Evolutionary conservation across 1,284 basidiomycete species (phyloP).

Genomic region (Boletellus deceptivus): DNA sequence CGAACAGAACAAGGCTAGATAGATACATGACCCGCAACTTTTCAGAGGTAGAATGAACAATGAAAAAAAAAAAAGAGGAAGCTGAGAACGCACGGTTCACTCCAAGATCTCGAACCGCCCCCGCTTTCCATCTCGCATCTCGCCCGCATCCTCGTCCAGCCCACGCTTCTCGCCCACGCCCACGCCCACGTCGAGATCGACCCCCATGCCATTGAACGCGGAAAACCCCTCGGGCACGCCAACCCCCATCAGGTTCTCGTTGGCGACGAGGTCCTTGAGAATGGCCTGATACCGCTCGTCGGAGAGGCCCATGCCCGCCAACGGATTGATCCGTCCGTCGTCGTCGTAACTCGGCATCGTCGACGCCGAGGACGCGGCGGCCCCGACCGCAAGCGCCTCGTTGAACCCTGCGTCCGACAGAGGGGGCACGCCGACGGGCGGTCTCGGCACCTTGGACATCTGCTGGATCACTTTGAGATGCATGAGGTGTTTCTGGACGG

Average conservation of each 20-base stretch:
- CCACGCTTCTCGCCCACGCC: constrained; percentile 38
- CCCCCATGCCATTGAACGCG: constrained; percentile 27
- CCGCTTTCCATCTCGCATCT: constrained; percentile 58
- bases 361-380: constrained; percentile 19
- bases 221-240: constrained; percentile 32
- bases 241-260: constrained; percentile 49
- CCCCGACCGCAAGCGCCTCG: constrained; percentile 45
- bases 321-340: constrained; percentile 63
- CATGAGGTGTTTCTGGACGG: constrained; percentile 81
- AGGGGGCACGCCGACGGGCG: constrained; percentile 70
- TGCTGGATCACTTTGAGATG: constrained; percentile 91
- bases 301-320: constrained; percentile 71
- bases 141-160: constrained; percentile 43
- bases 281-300: constrained; percentile 75
- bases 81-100: constrained; percentile 29
- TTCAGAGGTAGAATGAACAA: neutral
- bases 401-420: constrained; percentile 62
- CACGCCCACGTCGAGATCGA: constrained; percentile 16
- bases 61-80: neutral
- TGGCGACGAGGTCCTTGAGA: constrained; percentile 60
- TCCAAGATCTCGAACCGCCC: constrained; percentile 71
- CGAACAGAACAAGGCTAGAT: no score
- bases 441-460: constrained; percentile 64
- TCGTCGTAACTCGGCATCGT: constrained; percentile 37
- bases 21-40: no score